Evolutionary conservation across 2,329 filamentous ascomycete genomes (phyloP).

Genomic region (Xylariales sp.): DNA sequence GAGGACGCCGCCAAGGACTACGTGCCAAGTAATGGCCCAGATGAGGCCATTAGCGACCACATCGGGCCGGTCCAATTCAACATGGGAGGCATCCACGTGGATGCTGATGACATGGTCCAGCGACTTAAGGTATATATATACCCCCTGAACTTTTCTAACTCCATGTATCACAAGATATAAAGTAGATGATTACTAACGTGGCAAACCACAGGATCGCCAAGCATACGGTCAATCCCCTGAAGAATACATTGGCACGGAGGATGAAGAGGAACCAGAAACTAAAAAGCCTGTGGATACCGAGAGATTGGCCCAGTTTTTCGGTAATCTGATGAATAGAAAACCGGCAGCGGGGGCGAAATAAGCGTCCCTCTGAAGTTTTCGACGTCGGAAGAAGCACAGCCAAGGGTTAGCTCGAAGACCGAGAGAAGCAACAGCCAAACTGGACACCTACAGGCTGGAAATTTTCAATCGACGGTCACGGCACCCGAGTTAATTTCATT

Average conservation of each 20-base stretch:
- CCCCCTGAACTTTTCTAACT: no score
- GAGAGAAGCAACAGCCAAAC: no score
- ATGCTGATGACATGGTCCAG: conserved; percentile 89
- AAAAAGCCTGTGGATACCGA: conserved; percentile 44
- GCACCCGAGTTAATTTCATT: no score
- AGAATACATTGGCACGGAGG: conserved; percentile 24
- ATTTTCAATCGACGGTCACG: no score
- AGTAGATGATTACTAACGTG: no score
- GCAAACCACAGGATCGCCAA: conserved; percentile 47
- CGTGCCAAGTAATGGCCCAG: conserved; percentile 19
- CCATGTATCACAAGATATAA: no score
- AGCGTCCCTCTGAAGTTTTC: conserved; percentile 8
- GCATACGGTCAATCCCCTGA: conserved; percentile 44
- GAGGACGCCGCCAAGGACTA: conserved; percentile 38
- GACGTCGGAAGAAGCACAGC: neutral
- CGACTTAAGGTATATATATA: conserved; percentile 82
- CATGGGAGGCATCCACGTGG: conserved; percentile 94
- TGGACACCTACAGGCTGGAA: no score
- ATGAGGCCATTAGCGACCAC: conserved; percentile 63
- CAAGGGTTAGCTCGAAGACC: neutral
- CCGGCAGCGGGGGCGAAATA: conserved; percentile 17
- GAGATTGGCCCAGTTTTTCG: conserved; percentile 56
- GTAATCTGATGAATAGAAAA: conserved; percentile 54
- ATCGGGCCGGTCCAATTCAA: conserved; percentile 97
- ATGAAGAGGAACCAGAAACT: conserved; percentile 30